Evolutionary conservation across 2,329 filamentous ascomycete species (phyloP).

Genomic region (Fusarium chlamydosporum): DNA sequence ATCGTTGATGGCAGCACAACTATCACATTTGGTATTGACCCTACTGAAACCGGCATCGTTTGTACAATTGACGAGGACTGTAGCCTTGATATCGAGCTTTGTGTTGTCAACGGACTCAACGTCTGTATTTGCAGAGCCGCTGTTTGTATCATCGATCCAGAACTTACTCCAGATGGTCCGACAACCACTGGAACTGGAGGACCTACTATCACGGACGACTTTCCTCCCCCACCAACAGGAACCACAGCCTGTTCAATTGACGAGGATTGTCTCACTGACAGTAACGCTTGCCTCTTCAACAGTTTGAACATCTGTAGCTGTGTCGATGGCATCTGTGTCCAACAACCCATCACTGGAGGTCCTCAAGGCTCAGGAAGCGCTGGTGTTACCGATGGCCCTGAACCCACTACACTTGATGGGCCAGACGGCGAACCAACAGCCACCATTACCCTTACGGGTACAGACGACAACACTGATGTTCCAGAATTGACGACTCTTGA

Average conservation of each 20-base stretch:
- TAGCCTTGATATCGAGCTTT: conserved; percentile 5
- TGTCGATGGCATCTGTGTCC: conserved; percentile 17
- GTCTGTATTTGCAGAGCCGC: conserved; percentile 13
- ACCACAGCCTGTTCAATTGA: conserved; percentile 7
- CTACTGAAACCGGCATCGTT: conserved; percentile 1
- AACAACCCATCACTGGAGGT: conserved; percentile 3
- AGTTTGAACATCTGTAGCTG: conserved; percentile 22
- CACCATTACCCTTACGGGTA: not conserved
- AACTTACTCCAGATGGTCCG: not conserved
- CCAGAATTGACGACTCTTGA: no score
- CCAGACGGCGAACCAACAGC: not conserved
- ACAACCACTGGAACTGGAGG: not conserved
- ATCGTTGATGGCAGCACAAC: not conserved
- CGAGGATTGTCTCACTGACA: conserved; percentile 16
- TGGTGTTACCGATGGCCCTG: not conserved
- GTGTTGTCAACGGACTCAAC: conserved; percentile 7
- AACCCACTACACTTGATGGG: not conserved
- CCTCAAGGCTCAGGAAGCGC: not conserved
- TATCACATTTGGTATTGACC: not conserved
- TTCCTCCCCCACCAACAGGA: not conserved
- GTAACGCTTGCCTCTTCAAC: conserved; percentile 9
- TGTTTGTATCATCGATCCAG: conserved; percentile 8
- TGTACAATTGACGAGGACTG: conserved; percentile 23
- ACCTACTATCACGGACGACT: not conserved
- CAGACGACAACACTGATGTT: no score